Conservation (phyloP, 2,329 filamentous ascomycete species). For the Aureobasidium namibiae region DNA sequence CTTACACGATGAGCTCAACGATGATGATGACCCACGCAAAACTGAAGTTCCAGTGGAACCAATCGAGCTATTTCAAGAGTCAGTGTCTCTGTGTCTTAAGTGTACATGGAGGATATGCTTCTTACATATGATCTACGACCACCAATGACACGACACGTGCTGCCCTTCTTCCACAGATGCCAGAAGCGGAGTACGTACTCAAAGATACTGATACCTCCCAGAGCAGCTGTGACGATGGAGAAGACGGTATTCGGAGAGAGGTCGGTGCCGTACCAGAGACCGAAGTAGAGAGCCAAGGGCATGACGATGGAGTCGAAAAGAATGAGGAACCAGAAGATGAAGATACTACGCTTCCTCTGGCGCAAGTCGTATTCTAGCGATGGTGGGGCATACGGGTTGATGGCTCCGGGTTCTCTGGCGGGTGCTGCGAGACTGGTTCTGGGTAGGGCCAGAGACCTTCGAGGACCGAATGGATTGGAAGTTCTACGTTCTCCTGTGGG, state of each 20-base stretch:
- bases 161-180: conserved; percentile 43
- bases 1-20: conserved; percentile 47
- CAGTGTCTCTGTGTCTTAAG: not conserved
- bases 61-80: conserved; percentile 38
- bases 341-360: conserved; percentile 46
- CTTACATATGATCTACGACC: conserved; percentile 34
- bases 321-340: conserved; percentile 52
- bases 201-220: conserved; percentile 46
- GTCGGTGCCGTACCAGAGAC: conserved; percentile 49
- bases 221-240: conserved; percentile 45
- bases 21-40: conserved; percentile 49
- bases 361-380: conserved; percentile 49
- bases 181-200: conserved; percentile 45
- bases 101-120: not conserved
- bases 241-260: conserved; percentile 45
- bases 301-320: conserved; percentile 51
- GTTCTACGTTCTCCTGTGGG: conserved; percentile 4
- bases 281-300: conserved; percentile 53
- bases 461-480: not conserved
- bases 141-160: conserved; percentile 45
- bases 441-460: conserved; percentile 6
- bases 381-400: conserved; percentile 32
- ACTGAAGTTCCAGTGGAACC: conserved; percentile 51
- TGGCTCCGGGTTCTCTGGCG: not conserved
- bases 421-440: conserved; percentile 6